Base-by-base conservation (phyloP, 2,329 filamentous ascomycete genomes). In the Xylariomycetidae sp. region DNA sequence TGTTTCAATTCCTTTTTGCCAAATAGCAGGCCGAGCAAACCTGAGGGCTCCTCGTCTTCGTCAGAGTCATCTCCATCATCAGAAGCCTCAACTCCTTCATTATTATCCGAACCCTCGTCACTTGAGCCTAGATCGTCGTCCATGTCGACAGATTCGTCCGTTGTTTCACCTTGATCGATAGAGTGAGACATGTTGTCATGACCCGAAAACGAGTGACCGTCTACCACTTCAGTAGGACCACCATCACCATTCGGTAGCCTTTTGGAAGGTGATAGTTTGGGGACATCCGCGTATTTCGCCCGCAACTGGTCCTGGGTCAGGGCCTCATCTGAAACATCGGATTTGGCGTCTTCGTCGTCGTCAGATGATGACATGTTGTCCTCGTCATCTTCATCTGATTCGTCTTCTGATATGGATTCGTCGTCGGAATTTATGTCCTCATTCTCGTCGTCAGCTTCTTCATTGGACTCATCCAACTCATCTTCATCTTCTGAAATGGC, bases 301-400 rank as follows among this genome's bases (percentile, higher is more conserved):
- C 69, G 73, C 11, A 87, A 56, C 50, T 87, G 77, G 37, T 85
- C 82, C 40, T 82, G 75, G 0, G 81, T 85, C 4, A 88, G 66
- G 9, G 70, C 68, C 39, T 83, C 82, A 37, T 85, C 80, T 7
- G 71, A 77, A 10, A 62, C 52, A 6, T 67, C 67, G 14, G 64
- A 70, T 37, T 67, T 64, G 11, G 50, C 63, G 25, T 77, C 75
- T 5, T 75, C 74, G 14, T 79, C 78, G 28, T 82, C 80, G 25
- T 78, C 75, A 2, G 72, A 74, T 3, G 73, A 77, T 17, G 79
- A 79, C 71, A 82, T 80, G 38, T 77, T 73, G 51, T 73, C 72
- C 41, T 74, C 70, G 33, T 70, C 67, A 2, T 30, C 34, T 46
- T 66, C 49, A 26, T 23, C 20, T n/a, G n/a, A 8, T n/a, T 23